These are phyloP conservation scores for Elongisporangium anandrum DNA, from an alignment of 352 stramenopile genomes.

Conservation along the genomic window DNA sequence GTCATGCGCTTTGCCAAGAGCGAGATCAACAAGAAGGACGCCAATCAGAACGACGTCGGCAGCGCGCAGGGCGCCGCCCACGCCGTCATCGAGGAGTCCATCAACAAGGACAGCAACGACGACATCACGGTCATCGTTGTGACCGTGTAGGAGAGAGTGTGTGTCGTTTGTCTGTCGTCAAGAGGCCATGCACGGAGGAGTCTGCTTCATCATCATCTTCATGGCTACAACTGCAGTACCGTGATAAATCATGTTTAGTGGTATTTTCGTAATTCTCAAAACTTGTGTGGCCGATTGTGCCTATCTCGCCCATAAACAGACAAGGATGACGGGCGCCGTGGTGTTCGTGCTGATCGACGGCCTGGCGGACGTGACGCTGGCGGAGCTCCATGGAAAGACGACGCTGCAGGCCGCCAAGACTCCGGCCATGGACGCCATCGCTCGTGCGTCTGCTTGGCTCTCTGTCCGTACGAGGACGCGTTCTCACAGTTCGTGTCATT, in stretches of 20 bases:
- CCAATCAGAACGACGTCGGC: conserved; percentile 11
- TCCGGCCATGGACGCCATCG: conserved; percentile 83
- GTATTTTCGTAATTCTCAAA: neutral
- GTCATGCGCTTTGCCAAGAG: conserved; percentile 43
- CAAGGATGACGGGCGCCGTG: conserved; percentile 40
- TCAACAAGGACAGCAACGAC: conserved; percentile 52
- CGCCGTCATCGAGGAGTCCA: conserved; percentile 44
- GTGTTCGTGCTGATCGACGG: conserved; percentile 88
- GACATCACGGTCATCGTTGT: conserved; percentile 62
- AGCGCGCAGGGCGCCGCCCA: conserved; percentile 40
- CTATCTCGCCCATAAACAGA: neutral
- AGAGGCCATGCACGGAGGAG: neutral
- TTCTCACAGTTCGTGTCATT: neutral
- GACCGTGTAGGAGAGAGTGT: conserved; percentile 16
- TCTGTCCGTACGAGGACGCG: neutral
- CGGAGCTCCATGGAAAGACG: conserved; percentile 44
- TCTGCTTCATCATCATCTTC: neutral
- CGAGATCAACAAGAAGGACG: conserved; percentile 13
- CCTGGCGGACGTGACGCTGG: conserved; percentile 70
- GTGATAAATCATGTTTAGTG: neutral
- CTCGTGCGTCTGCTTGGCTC: conserved; percentile 34
- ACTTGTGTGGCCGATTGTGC: neutral
- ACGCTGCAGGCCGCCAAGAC: conserved; percentile 66
- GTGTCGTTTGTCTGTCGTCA: neutral
- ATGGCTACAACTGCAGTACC: neutral